Percentiles rank a stretch among this genome's conserved stretches.
Evolutionary conservation across 176 grass and related monocot species (phyloP).

Genomic region (Hordeum marinum): DNA sequence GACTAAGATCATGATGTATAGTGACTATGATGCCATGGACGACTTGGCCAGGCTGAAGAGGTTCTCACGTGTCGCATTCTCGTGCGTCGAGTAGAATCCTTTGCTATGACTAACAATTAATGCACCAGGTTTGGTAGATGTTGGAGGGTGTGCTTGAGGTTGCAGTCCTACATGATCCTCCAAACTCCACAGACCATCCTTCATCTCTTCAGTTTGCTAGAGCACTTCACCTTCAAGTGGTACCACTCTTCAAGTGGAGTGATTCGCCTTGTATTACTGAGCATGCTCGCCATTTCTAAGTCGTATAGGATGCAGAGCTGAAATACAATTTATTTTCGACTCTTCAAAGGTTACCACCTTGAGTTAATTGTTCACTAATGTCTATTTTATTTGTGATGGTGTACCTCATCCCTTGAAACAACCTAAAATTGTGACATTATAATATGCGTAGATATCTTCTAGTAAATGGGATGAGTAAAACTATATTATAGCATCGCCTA

Average conservation of each 20-base stretch:
- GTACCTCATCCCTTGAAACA: no score
- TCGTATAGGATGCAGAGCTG: no score
- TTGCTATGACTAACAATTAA: not conserved
- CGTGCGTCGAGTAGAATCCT: not conserved
- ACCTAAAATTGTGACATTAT: no score
- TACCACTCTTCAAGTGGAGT: not conserved
- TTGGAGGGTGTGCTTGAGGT: not conserved
- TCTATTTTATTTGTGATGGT: no score
- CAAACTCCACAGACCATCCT: not conserved
- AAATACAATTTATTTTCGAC: no score
- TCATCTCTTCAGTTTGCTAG: not conserved
- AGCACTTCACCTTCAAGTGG: not conserved
- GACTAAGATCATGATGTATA: not conserved
- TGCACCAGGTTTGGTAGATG: conserved; percentile 9
- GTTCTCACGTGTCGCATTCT: not conserved
- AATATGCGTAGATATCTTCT: no score
- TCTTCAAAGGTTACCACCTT: no score
- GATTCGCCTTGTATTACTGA: not conserved
- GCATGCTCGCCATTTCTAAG: no score
- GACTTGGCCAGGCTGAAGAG: not conserved
- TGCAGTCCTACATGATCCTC: not conserved
- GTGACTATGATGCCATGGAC: accelerated
- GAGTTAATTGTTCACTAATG: no score
- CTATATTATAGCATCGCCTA: no score
- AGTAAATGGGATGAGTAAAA: no score